These are phyloP conservation scores for Physocladia obscura DNA, from an alignment of 192 early-diverging fungal genomes.

Conservation along the genomic window DNA sequence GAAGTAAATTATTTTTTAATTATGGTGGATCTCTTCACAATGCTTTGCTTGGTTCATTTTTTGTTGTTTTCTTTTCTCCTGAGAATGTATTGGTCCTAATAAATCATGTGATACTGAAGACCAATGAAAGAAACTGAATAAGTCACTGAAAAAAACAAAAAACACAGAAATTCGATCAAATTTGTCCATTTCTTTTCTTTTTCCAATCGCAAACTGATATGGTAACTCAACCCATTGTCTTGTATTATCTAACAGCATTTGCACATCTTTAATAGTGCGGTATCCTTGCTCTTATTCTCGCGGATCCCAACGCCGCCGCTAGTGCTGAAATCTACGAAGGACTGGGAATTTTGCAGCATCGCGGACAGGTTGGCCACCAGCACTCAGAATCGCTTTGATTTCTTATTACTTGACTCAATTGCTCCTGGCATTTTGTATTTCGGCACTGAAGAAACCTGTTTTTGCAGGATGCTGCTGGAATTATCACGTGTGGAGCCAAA, in stretches of 20 bases:
- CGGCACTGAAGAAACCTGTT: background rate
- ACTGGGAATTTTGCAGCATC: slow-evolving; percentile 92
- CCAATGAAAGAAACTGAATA: too few species aligned
- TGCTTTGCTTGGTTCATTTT: too few species aligned
- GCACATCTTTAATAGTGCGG: slow-evolving; percentile 17
- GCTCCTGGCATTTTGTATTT: background rate
- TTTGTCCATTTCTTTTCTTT: slow-evolving; percentile 11
- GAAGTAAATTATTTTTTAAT: too few species aligned
- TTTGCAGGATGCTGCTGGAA: slow-evolving; percentile 94
- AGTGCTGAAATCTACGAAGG: slow-evolving; percentile 91
- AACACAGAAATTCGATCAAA: too few species aligned
- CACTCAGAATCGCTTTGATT: background rate
- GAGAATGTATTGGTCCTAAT: background rate
- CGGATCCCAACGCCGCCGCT: slow-evolving; percentile 43
- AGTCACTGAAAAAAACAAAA: too few species aligned
- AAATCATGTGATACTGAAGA: background rate
- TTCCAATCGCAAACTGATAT: background rate
- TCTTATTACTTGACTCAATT: background rate
- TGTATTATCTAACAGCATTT: background rate
- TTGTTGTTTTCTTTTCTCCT: background rate
- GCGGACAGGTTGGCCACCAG: slow-evolving; percentile 81
- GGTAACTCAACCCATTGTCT: background rate
- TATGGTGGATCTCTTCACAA: too few species aligned
- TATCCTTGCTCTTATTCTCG: slow-evolving; percentile 29
- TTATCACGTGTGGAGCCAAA: slow-evolving; percentile 94